Conservation (phyloP, 192 early-diverging fungal genomes). For the Lunasporangiospora selenospora region DNA sequence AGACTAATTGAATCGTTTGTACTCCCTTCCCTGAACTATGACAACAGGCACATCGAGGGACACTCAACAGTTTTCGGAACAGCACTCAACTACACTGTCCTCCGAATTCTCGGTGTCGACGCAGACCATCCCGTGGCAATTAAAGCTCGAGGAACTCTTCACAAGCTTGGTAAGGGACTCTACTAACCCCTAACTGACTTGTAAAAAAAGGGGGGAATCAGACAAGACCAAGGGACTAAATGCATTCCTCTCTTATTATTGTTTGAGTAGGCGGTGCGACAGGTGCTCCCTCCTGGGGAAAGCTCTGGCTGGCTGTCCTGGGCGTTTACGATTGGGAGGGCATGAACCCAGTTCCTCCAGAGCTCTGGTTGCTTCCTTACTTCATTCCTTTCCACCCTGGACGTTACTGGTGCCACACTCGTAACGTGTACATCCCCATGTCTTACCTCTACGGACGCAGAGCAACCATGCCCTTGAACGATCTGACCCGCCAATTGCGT, state of each 20-base stretch:
- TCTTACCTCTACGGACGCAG: constrained; percentile 85
- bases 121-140: constrained; percentile 88
- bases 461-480: constrained; percentile 62
- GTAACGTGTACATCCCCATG: constrained; percentile 96
- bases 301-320: constrained; percentile 95
- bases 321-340: constrained; percentile 97
- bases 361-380: constrained; percentile 90
- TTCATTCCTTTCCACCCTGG: constrained; percentile 85
- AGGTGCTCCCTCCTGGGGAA: constrained; percentile 94
- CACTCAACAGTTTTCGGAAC: constrained; percentile 96
- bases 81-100: constrained; percentile 89
- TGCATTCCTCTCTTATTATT: neutral
- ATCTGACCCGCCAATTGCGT: constrained; percentile 79
- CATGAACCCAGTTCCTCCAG: constrained; percentile 94
- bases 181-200: no score
- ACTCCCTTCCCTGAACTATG: neutral
- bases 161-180: constrained; percentile 67
- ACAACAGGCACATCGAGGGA: constrained; percentile 87
- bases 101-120: constrained; percentile 86
- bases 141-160: constrained; percentile 82
- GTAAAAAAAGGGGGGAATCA: no score
- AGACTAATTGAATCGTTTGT: neutral
- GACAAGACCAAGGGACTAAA: no score
- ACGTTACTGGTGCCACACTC: constrained; percentile 94
- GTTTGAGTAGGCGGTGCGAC: constrained; percentile 72